phyloP scores from a whole-genome alignment of 371 early-diverging fungal genomes.

The Massospora cicadina region DNA sequence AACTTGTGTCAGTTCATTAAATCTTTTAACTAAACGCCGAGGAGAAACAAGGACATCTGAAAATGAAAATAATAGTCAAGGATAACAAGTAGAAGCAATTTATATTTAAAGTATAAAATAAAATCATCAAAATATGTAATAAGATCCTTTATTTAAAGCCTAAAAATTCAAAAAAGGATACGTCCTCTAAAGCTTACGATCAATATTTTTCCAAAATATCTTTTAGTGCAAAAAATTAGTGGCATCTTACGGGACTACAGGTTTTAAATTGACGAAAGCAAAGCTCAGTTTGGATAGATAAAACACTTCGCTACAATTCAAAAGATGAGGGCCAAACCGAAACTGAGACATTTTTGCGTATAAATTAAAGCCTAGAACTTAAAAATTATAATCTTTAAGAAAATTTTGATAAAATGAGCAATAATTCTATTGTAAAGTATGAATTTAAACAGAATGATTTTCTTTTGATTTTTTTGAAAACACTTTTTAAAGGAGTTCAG shows the following conservation, averaged over 20 bases:
- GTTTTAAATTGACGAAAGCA: slow-evolving; percentile 79
- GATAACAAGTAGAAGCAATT: neutral
- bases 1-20: neutral
- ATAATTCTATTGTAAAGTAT: neutral
- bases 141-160: slow-evolving; percentile 1
- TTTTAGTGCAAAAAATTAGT: neutral
- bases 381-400: neutral
- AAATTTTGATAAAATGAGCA: neutral
- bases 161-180: slow-evolving; percentile 14
- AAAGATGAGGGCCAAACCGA: slow-evolving; percentile 40
- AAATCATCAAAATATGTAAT: slow-evolving; percentile 9
- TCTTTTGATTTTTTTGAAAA: neutral
- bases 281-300: slow-evolving; percentile 40
- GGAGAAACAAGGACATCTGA: neutral
- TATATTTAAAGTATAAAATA: neutral
- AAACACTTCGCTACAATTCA: slow-evolving; percentile 51
- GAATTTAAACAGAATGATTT: neutral
- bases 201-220: neutral
- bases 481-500: slow-evolving; percentile 54
- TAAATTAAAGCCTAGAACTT: neutral
- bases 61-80: slow-evolving; percentile 2
- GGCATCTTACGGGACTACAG: slow-evolving; percentile 49
- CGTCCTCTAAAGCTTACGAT: slow-evolving; percentile 16
- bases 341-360: neutral
- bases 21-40: neutral